A percentile compares a stretch with the other conserved stretches of the same genome.
These are phyloP conservation scores for Amphirosellinia nigrospora DNA, from an alignment of 495 filamentous ascomycete genomes.

Conservation along the genomic window DNA sequence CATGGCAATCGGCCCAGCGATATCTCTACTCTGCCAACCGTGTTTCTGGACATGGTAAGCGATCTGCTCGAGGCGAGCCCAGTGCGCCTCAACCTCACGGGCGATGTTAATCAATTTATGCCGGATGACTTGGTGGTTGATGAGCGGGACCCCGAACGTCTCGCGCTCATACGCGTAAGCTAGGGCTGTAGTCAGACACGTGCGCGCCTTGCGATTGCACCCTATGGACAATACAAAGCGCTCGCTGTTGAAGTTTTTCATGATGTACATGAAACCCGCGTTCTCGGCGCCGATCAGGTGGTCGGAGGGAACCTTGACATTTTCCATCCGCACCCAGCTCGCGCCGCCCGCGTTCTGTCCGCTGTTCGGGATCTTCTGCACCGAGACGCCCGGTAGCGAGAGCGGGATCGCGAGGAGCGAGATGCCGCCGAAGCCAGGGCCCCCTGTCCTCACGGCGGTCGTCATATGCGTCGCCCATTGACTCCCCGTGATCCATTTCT, in stretches of 20 bases:
- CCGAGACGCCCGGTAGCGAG: slow-evolving; percentile 48
- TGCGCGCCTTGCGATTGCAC: slow-evolving; percentile 53
- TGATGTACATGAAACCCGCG: slow-evolving; percentile 78
- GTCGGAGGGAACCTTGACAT: slow-evolving; percentile 73
- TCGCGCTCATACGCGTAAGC: slow-evolving; percentile 53
- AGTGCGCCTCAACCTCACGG: slow-evolving; percentile 51
- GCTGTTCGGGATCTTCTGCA: slow-evolving; percentile 35
- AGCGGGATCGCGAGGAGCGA: slow-evolving; percentile 60
- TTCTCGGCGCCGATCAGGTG: slow-evolving; percentile 77
- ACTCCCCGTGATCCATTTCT: slow-evolving; percentile 78
- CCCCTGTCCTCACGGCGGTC: slow-evolving; percentile 65
- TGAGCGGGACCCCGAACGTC: slow-evolving; percentile 54
- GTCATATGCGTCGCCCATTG: slow-evolving; percentile 71
- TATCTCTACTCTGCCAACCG: slow-evolving; percentile 20
- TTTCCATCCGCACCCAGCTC: slow-evolving; percentile 68
- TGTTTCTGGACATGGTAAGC: slow-evolving; percentile 18
- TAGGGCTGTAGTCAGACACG: slow-evolving; percentile 55
- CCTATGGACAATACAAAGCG: slow-evolving; percentile 52
- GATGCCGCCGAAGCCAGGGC: slow-evolving; percentile 53
- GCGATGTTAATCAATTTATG: slow-evolving; percentile 54
- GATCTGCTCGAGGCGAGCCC: slow-evolving; percentile 57
- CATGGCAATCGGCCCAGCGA: slow-evolving; percentile 37
- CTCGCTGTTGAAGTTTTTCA: slow-evolving; percentile 64
- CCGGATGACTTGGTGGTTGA: slow-evolving; percentile 54
- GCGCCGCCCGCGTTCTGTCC: slow-evolving; percentile 44